Base-by-base conservation (phyloP, 2,329 filamentous ascomycete species). In the Dryadomyces sulphureus region DNA sequence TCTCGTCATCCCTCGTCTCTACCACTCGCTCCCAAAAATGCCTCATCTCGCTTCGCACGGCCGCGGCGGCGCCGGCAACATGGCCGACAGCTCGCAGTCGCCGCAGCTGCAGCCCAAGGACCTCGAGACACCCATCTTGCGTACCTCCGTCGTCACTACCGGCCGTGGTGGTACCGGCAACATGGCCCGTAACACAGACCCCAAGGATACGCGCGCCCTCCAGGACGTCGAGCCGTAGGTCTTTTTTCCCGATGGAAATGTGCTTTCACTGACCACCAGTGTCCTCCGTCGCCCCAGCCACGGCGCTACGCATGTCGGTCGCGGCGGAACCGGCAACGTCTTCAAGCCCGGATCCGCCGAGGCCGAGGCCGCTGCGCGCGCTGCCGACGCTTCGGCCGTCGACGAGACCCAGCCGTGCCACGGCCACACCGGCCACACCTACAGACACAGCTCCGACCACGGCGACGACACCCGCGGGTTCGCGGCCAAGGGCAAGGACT, bases 101-200 rank as follows among this genome's bases (percentile, higher is more conserved):
- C 62, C 62, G 38, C 62, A 63, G 49, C 54, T 77, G 39, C 63
- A 68, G 25, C 66, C 77, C 43, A 65, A 75, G 52, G 84, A 90
- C 57, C 77, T 94, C 52, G 68, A 81, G 56, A 94, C 88, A 1
- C 89, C 89, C 1, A 83, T 77, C 12, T 76, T 96, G 59, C 94
- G 93, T 66, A 75, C 75, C 41, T 67, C 83, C n/a, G 70, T 85
- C 53, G 88, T 90, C 59, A 94, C 89, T 19, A 95, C 89, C 3
- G 89, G 89, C 47, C 84, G 89, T 44, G 89, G 89, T 47, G 89
- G 89, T 50, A 80, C 76, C 5, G 88, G 88, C 49, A 94, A 94
- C 68, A 94, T 94, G 82, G 79, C 83, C 41, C 68, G 65, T 54
- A 80, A 81, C 59, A 77, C 77, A 51, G 81, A 92, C 55, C 77